phyloP scores from a whole-genome alignment of 495 filamentous ascomycete genomes.

The Lentithecium fluviatile region DNA sequence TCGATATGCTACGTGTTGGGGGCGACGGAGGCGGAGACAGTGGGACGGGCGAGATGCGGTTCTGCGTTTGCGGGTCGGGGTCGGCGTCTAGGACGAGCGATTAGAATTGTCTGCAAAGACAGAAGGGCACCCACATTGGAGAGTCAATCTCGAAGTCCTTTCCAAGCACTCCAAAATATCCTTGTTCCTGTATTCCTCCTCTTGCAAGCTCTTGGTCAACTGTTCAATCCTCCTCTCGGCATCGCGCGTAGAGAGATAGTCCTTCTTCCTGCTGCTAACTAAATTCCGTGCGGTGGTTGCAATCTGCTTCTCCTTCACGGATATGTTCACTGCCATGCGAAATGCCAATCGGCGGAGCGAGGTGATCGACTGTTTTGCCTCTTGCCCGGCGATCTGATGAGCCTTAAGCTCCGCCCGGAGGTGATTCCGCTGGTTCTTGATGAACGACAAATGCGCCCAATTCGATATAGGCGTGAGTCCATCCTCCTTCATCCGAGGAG shows the following conservation, averaged over 20 bases:
- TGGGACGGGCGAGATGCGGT: slow-evolving; percentile 7
- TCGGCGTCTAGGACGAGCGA: slow-evolving; percentile 14
- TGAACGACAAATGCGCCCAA: slow-evolving; percentile 29
- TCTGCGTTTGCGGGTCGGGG: slow-evolving; percentile 3
- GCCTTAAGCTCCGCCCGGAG: slow-evolving; percentile 20
- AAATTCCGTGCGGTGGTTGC: slow-evolving; percentile 22
- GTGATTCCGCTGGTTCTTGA: slow-evolving; percentile 31
- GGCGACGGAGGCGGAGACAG: slow-evolving; percentile 30
- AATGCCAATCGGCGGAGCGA: slow-evolving; percentile 28
- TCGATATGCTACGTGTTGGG: slow-evolving; percentile 12
- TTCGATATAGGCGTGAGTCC: slow-evolving; percentile 19
- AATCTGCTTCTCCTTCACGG: slow-evolving; percentile 34
- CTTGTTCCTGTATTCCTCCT: slow-evolving; percentile 26
- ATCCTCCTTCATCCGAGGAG: slow-evolving; percentile 5
- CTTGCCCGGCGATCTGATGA: slow-evolving; percentile 21
- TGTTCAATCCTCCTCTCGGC: slow-evolving; percentile 27
- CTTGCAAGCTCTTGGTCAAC: slow-evolving; percentile 16
- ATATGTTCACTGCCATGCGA: slow-evolving; percentile 36
- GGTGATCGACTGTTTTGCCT: slow-evolving; percentile 24
- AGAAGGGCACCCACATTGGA: slow-evolving; percentile 25
- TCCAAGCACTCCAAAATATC: slow-evolving; percentile 32
- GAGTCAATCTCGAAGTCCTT: slow-evolving; percentile 24
- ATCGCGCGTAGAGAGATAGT: slow-evolving; percentile 18
- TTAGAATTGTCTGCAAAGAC: background rate
- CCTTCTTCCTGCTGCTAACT: slow-evolving; percentile 22